These are phyloP conservation scores for Beauveria asiatica DNA, from an alignment of 2,329 filamentous ascomycete genomes.

Conservation along the genomic window DNA sequence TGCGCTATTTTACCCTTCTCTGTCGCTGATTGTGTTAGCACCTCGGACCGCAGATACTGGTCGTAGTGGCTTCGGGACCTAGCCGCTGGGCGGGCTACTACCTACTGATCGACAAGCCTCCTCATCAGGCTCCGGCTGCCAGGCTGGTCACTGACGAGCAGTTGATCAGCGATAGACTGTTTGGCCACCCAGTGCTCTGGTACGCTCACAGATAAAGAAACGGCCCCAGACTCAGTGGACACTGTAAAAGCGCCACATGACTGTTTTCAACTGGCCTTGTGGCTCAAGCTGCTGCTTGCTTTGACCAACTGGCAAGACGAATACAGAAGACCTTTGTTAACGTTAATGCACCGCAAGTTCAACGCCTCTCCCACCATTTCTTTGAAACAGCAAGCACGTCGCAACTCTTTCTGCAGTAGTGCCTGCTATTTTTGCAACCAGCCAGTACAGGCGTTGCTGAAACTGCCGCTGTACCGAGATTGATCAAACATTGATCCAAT, in stretches of 20 bases:
- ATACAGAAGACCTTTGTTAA: too few species aligned
- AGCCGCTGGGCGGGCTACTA: not conserved
- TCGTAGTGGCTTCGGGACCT: conserved; percentile 4
- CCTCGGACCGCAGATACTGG: not conserved
- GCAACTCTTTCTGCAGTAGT: too few species aligned
- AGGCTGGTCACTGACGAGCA: not conserved
- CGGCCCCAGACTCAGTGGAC: not conserved
- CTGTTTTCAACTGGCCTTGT: conserved; percentile 1
- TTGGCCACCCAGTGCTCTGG: not conserved
- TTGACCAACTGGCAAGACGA: not conserved
- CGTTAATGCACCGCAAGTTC: too few species aligned
- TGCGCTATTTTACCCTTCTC: not conserved
- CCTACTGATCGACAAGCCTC: conserved; percentile 1
- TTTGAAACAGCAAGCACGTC: too few species aligned
- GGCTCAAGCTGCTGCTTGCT: not conserved
- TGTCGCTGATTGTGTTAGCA: not conserved
- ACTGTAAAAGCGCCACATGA: not conserved
- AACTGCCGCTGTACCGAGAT: too few species aligned
- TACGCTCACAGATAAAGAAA: not conserved
- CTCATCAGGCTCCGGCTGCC: not conserved
- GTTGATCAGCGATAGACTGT: too few species aligned
- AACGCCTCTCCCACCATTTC: too few species aligned
- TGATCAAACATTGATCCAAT: not conserved
- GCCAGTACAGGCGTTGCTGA: too few species aligned
- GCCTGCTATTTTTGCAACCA: too few species aligned